Conservation (phyloP, 2,329 filamentous ascomycete species). For the Aspergillus sp. region DNA sequence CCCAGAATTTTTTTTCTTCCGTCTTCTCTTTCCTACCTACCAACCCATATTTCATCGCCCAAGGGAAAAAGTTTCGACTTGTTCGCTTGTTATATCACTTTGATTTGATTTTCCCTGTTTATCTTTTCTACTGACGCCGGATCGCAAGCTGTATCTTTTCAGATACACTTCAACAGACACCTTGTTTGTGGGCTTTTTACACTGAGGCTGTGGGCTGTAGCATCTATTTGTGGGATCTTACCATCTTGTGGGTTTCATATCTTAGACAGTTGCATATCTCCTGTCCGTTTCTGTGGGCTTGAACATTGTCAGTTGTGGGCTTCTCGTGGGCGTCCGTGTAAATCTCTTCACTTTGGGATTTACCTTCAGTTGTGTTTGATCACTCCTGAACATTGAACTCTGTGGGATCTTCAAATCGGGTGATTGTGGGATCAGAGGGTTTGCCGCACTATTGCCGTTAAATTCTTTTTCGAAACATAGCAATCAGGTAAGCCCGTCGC, state of each 20-base stretch:
- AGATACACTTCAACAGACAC: conserved; percentile 38
- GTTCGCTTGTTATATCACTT: conserved; percentile 18
- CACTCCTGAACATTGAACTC: conserved; percentile 28
- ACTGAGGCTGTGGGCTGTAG: conserved; percentile 45
- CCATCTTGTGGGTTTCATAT: conserved; percentile 43
- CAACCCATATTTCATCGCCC: conserved; percentile 14
- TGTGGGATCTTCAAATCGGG: conserved; percentile 30
- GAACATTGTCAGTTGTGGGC: conserved; percentile 42
- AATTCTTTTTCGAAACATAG: conserved; percentile 12
- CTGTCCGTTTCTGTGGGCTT: conserved; percentile 46
- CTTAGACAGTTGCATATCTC: conserved; percentile 41
- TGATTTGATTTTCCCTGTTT: conserved; percentile 20
- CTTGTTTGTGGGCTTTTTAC: conserved; percentile 40
- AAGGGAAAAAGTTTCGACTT: not conserved
- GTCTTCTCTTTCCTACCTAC: conserved; percentile 16
- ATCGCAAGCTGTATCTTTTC: conserved; percentile 34
- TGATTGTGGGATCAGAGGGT: conserved; percentile 37
- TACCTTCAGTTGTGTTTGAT: conserved; percentile 32
- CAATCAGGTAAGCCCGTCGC: not conserved
- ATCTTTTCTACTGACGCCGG: conserved; percentile 30
- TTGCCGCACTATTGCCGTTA: conserved; percentile 33
- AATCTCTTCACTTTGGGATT: conserved; percentile 21
- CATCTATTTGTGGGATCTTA: conserved; percentile 43
- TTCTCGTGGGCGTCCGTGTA: conserved; percentile 39
- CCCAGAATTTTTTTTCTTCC: conserved; percentile 19